These are phyloP conservation scores for Beauveria sp. DNA, from an alignment of 2,329 filamentous ascomycete species.

Conservation along the genomic window DNA sequence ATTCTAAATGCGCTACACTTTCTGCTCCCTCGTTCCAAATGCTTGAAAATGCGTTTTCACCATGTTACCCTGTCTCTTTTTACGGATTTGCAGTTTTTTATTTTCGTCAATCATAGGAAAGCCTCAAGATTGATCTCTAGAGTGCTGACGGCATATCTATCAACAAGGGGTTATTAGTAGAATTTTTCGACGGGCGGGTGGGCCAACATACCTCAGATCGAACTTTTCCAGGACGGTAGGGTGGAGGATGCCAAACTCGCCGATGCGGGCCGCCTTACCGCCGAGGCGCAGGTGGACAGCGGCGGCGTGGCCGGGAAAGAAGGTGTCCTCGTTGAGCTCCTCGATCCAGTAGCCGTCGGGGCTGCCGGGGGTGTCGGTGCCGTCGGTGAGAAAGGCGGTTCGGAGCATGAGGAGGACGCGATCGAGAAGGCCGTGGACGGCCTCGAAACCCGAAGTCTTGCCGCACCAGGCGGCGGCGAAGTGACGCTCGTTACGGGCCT, in stretches of 20 bases:
- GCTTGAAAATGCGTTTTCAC: background rate
- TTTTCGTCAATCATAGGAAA: slow-evolving; percentile 57
- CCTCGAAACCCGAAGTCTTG: slow-evolving; percentile 88
- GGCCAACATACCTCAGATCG: slow-evolving; percentile 62
- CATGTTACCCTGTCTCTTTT: background rate
- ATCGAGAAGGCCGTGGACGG: slow-evolving; percentile 90
- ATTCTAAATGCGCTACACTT: slow-evolving; percentile 9
- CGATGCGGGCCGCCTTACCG: slow-evolving; percentile 70
- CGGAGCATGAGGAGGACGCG: slow-evolving; percentile 88
- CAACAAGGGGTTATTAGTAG: slow-evolving; percentile 16
- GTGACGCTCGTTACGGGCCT: slow-evolving; percentile 85
- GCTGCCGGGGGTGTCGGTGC: slow-evolving; percentile 46
- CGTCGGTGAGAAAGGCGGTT: slow-evolving; percentile 65
- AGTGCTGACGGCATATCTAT: slow-evolving; percentile 81
- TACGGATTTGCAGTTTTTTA: slow-evolving; percentile 10
- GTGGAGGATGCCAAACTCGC: slow-evolving; percentile 89
- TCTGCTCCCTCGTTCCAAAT: background rate
- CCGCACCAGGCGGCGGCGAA: slow-evolving; percentile 96
- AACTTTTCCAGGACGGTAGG: slow-evolving; percentile 90
- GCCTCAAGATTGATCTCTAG: slow-evolving; percentile 92
- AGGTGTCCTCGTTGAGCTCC: slow-evolving; percentile 83
- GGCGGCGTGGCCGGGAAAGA: slow-evolving; percentile 84
- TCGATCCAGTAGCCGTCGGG: slow-evolving; percentile 87
- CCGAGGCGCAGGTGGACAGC: slow-evolving; percentile 69
- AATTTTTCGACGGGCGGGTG: background rate